A percentile compares a stretch with the other conserved stretches of the same genome.
Conservation (phyloP, 805 yeast genomes). For the Suhomyces kilbournensis region DNA sequence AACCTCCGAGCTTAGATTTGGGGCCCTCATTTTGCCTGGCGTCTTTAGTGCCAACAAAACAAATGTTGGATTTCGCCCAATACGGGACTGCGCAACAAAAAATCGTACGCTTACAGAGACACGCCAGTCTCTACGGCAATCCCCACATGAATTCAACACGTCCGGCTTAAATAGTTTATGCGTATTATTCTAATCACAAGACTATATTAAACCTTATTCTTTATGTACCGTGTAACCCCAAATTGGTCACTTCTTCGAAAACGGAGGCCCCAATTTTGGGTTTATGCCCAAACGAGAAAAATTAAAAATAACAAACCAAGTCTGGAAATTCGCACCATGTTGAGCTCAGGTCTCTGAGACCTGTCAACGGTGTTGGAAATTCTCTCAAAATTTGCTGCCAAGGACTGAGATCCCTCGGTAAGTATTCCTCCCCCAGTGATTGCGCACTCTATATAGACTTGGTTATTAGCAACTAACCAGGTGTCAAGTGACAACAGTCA, state of each 20-base stretch:
- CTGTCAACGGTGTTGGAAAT: not conserved
- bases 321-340: not conserved
- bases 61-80: not conserved
- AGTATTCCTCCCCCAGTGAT: too few relatives aligned
- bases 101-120: not conserved
- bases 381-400: too few relatives aligned
- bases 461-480: too few relatives aligned
- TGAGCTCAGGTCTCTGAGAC: not conserved
- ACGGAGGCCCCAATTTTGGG: not conserved
- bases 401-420: too few relatives aligned
- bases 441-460: too few relatives aligned
- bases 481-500: too few relatives aligned
- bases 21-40: not conserved
- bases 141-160: too few relatives aligned
- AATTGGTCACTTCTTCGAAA: not conserved
- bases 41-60: not conserved
- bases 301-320: not conserved
- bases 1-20: not conserved
- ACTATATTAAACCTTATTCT: not conserved
- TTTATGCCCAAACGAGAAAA: not conserved
- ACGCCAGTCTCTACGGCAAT: not conserved
- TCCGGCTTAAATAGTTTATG: too few relatives aligned
- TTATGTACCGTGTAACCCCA: not conserved
- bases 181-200: too few relatives aligned
- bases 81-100: not conserved